Base-by-base conservation (phyloP, 257 asterid genomes). In the Phtheirospermum japonicum region DNA sequence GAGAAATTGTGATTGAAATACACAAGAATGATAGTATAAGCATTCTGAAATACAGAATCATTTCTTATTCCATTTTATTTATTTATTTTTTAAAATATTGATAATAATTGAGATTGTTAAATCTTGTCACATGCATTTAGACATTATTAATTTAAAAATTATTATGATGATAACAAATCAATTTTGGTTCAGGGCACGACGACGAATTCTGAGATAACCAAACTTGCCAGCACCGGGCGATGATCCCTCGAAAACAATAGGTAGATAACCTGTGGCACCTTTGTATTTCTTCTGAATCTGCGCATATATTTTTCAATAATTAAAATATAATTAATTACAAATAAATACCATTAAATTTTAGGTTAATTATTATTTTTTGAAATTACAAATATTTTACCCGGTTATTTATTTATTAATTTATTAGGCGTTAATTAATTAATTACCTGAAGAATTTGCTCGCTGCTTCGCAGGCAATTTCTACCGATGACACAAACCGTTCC, bases 141-240 rank as follows among this genome's bases (percentile, higher is more conserved):
- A 1, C 60, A 30, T 30, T 40, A 30, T 12, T 20, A 30, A n/a
- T 55, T n/a, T n/a, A n/a, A n/a, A n/a, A n/a, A n/a, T n/a, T n/a
- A n/a, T n/a, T 30, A 28, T 2, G n/a, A 28, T n/a, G 40, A 10
- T 10, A 28, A 63, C 13, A 11, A 63, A 46, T 72, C 73, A 77
- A 18, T 43, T 65, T 56, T 67, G 67, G 63, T 63, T 52, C 49
- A 66, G 59, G 17, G 39, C 69, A 26, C 81, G 77, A 5, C 86
- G 86, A 11, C 85, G 92, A 62, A 92, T 86, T 74, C 89, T 84
- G 50, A 92, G 78, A 65, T 92, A 77, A 19, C 97, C 98, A 33
- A 92, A 92, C 64, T 59, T 89, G 9, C 95, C 97, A 6, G 98
- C 98, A n/a, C 98, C 98, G 0, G 97, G 98, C 19, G 98, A 92